phyloP scores from a whole-genome alignment of 2,329 filamentous ascomycete species.

The Monilinia polystroma region DNA sequence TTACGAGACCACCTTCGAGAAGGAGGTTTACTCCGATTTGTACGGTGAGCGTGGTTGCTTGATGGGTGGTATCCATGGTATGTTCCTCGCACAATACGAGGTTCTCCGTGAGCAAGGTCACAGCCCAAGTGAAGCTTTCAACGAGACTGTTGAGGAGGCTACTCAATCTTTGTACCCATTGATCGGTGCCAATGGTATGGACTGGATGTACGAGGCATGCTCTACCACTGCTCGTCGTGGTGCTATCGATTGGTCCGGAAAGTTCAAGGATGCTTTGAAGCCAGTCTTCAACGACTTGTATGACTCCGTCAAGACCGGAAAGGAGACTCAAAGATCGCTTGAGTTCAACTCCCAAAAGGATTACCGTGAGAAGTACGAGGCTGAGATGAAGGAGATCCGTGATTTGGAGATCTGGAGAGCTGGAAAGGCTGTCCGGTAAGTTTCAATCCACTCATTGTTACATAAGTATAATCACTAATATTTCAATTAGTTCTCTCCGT shows the following conservation, averaged over 20 bases:
- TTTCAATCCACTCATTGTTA: slow-evolving; percentile 27
- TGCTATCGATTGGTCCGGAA: slow-evolving; percentile 96
- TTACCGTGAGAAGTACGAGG: slow-evolving; percentile 96
- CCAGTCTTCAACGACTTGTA: slow-evolving; percentile 98
- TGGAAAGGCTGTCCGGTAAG: slow-evolving; percentile 90
- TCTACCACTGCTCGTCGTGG: slow-evolving; percentile 97
- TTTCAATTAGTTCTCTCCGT: slow-evolving; percentile 62
- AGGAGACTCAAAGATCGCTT: slow-evolving; percentile 93
- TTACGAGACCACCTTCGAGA: slow-evolving; percentile 99
- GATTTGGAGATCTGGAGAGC: slow-evolving; percentile 98
- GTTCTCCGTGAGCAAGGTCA: slow-evolving; percentile 98
- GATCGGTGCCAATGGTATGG: slow-evolving; percentile 97
- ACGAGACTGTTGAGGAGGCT: slow-evolving; percentile 99
- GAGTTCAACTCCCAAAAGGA: slow-evolving; percentile 95
- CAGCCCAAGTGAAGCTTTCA: slow-evolving; percentile 97
- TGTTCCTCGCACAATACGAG: slow-evolving; percentile 99
- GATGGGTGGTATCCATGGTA: slow-evolving; percentile 99
- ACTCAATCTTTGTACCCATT: slow-evolving; percentile 97
- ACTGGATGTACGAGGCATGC: slow-evolving; percentile 99
- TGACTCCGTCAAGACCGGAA: slow-evolving; percentile 84
- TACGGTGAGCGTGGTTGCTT: slow-evolving; percentile 99
- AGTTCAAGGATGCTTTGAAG: slow-evolving; percentile 98
- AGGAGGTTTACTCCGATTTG: slow-evolving; percentile 99
- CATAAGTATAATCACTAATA: slow-evolving; percentile 25
- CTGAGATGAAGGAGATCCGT: slow-evolving; percentile 98